Percentiles rank a stretch among this genome's conserved stretches.
phyloP scores from a whole-genome alignment of 192 early-diverging fungal species.

The Dimargaris cristalligena region DNA sequence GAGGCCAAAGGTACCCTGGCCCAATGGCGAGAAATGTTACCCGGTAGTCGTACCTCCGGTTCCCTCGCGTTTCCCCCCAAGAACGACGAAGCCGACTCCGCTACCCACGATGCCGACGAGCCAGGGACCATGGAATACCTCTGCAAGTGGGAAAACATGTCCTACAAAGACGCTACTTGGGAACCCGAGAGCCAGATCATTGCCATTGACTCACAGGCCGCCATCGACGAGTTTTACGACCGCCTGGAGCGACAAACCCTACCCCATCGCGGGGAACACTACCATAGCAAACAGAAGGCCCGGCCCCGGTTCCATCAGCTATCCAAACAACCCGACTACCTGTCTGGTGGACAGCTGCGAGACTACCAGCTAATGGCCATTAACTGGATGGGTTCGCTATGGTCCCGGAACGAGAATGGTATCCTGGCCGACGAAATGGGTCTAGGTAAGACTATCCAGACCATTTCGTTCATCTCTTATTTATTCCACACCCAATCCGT shows the following conservation, averaged over 20 bases:
- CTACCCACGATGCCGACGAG: not conserved
- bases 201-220: slow-evolving; percentile 46
- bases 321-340: slow-evolving; percentile 60
- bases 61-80: not conserved
- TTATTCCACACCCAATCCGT: slow-evolving; percentile 68
- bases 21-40: slow-evolving; percentile 5
- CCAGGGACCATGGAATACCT: slow-evolving; percentile 53
- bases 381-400: slow-evolving; percentile 94
- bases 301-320: slow-evolving; percentile 67
- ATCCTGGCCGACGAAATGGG: slow-evolving; percentile 96
- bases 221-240: slow-evolving; percentile 76
- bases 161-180: slow-evolving; percentile 85
- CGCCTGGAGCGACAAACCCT: slow-evolving; percentile 51
- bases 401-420: slow-evolving; percentile 90
- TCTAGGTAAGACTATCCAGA: slow-evolving; percentile 94
- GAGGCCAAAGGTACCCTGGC: slow-evolving; percentile 21
- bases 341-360: slow-evolving; percentile 72
- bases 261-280: slow-evolving; percentile 46
- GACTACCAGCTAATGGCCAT: slow-evolving; percentile 91
- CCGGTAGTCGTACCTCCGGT: not conserved
- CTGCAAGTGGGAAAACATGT: slow-evolving; percentile 78
- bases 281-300: slow-evolving; percentile 27
- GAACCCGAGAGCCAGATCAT: slow-evolving; percentile 53
- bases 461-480: slow-evolving; percentile 80
- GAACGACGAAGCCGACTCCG: not conserved